phyloP scores from a whole-genome alignment of 768 basidiomycete species.

The Boletus coccyginus region DNA sequence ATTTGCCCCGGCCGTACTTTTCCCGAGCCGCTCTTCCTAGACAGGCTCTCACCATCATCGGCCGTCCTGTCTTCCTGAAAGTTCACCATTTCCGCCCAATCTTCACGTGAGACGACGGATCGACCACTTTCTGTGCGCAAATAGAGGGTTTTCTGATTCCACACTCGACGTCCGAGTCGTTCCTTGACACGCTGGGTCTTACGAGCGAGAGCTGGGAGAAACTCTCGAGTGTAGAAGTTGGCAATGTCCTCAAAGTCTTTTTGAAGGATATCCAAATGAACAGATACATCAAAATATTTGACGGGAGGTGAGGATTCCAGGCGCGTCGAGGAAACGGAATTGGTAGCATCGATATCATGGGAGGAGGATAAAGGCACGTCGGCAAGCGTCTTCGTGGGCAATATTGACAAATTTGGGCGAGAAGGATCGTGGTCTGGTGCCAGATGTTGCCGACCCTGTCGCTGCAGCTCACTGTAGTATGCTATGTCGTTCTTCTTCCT shows the following conservation, averaged over 20 bases:
- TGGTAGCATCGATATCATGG: neutral
- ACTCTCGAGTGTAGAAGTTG: constrained; percentile 36
- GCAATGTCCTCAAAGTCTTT: constrained; percentile 53
- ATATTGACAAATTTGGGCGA: neutral
- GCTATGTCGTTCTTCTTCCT: constrained; percentile 48
- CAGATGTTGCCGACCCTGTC: constrained; percentile 21
- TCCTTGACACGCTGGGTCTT: constrained; percentile 67
- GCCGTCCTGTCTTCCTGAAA: constrained; percentile 31
- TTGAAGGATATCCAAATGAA: constrained; percentile 55
- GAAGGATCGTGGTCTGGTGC: constrained; percentile 23
- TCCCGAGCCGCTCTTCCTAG: neutral
- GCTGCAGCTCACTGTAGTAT: constrained; percentile 38
- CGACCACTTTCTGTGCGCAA: constrained; percentile 35
- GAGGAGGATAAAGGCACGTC: neutral
- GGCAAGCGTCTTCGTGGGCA: neutral
- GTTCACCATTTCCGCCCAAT: constrained; percentile 52
- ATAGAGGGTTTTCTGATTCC: constrained; percentile 58
- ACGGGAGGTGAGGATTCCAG: constrained; percentile 15
- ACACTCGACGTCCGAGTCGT: constrained; percentile 74
- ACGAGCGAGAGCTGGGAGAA: constrained; percentile 47
- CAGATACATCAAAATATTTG: constrained; percentile 45
- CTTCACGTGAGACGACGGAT: constrained; percentile 36
- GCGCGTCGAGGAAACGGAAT: constrained; percentile 30
- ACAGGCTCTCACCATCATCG: constrained; percentile 1
- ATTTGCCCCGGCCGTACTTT: neutral